phyloP scores from a whole-genome alignment of 257 asterid genomes.

The Agastache rugosa region DNA sequence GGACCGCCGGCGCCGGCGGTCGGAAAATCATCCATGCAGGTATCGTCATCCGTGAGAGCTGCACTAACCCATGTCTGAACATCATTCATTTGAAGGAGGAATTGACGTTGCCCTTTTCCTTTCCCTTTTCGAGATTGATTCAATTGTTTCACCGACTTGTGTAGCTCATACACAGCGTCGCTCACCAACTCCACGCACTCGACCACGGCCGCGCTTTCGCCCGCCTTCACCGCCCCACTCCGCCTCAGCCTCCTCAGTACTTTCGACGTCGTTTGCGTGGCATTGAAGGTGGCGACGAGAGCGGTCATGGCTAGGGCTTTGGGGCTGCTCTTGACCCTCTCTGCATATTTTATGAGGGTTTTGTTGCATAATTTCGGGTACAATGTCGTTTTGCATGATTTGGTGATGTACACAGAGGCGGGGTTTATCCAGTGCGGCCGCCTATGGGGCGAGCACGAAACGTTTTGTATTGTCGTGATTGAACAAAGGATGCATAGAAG shows the following conservation, averaged over 20 bases:
- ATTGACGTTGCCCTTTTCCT: not conserved
- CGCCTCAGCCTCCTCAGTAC: constrained; percentile 15
- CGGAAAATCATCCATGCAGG: constrained; percentile 54
- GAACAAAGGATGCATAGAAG: constrained; percentile 9
- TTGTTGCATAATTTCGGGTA: constrained; percentile 44
- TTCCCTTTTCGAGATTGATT: constrained; percentile 29
- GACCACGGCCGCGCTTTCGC: constrained; percentile 33
- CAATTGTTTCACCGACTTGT: constrained; percentile 34
- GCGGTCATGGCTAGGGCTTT: constrained; percentile 43
- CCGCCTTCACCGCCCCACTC: constrained; percentile 28
- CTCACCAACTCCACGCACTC: constrained; percentile 54
- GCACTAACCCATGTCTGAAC: constrained; percentile 64
- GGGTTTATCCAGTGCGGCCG: not conserved
- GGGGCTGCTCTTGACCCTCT: constrained; percentile 37
- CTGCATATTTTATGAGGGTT: constrained; percentile 35
- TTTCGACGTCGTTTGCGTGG: constrained; percentile 26
- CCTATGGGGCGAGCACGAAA: not conserved
- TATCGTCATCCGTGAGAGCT: constrained; percentile 55
- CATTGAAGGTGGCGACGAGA: constrained; percentile 37
- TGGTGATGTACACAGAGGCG: constrained; percentile 13
- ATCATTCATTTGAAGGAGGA: constrained; percentile 40
- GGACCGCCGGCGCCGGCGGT: constrained; percentile 4
- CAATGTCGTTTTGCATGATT: constrained; percentile 39
- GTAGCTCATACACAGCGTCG: constrained; percentile 42
- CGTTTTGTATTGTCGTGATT: not conserved